These are phyloP conservation scores for Fusarium sp. DNA, from an alignment of 2,329 filamentous ascomycete species.

Conservation along the genomic window DNA sequence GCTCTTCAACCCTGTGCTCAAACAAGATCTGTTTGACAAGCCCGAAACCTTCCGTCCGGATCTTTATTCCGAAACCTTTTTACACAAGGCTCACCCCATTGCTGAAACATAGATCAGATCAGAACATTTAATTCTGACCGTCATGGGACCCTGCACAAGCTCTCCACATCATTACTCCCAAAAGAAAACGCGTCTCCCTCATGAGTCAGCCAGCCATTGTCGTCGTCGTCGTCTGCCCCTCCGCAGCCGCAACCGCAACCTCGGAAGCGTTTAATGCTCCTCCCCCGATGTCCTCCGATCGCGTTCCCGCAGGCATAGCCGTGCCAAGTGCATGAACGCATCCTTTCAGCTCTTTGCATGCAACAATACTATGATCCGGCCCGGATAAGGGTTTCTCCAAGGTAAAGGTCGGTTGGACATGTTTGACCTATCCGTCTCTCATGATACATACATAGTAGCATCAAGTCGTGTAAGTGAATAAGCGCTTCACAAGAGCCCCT, in stretches of 20 bases:
- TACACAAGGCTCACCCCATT: not conserved
- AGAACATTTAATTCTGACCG: not conserved
- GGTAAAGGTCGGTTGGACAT: not conserved
- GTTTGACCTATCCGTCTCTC: not conserved
- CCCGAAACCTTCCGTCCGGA: not conserved
- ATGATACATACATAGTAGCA: not conserved
- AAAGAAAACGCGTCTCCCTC: not conserved
- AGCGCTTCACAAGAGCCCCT: not conserved
- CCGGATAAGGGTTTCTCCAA: not conserved
- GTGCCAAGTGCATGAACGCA: constrained; percentile 25
- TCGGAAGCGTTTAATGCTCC: constrained; percentile 23
- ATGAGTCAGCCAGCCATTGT: not conserved
- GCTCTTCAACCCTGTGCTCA: not conserved
- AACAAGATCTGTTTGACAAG: not conserved
- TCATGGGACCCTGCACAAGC: not conserved
- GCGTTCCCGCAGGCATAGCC: not conserved
- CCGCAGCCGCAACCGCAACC: constrained; percentile 25
- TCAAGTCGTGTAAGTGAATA: not conserved
- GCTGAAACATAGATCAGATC: not conserved
- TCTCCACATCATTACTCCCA: not conserved
- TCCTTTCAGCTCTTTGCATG: constrained; percentile 6
- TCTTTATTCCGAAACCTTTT: not conserved
- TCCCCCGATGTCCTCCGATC: constrained; percentile 20
- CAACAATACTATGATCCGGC: not conserved
- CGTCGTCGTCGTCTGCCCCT: not conserved